Base-by-base conservation (phyloP, 2,329 filamentous ascomycete species). In the Coniochaeta pulveracea region DNA sequence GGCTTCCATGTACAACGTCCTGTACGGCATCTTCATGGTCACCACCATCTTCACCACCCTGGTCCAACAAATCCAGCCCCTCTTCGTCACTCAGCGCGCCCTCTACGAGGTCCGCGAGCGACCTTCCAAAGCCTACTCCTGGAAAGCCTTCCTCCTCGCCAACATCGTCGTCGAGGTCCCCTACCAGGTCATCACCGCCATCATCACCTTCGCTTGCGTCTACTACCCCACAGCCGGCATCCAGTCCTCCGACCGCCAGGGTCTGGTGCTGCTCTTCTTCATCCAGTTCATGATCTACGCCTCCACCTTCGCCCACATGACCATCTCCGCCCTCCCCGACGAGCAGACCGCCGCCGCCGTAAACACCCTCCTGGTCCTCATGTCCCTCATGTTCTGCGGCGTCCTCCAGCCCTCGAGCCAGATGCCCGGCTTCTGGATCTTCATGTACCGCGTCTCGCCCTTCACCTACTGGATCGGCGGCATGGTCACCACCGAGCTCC, bases 71-170 rank as follows among this genome's bases (percentile, higher is more conserved):
- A 78, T 80, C 14, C 84, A 85, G 69, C 82, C 83, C 1, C 72
- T 80, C 34, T 88, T 88, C 44, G 65, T 86, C 42, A 76, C 75
- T 0, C 80, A 85, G 45, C 72, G 83, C 12, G 66, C 76, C 1
- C 62, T 88, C 1, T 88, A 86, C 53, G 82, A 88, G 54, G 80
- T 81, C 4, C 77, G 80, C 30, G 83, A 88, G 53, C 70, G 80
- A 1, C 80, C 81, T 0, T 74, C 69, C 51, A 84, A 84, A 47
- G 65, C 76, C 0, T 88, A 86, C 57, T 82, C 76, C 0, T 86
- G 81, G 81, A 66, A 73, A 43, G 76, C 69, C 1, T 85, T 86
- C 55, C 68, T 86, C 51, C 56, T 80, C 3, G 71, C 77, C 47
- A 83, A 84, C 48, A 71, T 85, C 34, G 34, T 81, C 3, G 79